Evolutionary conservation across 441 rosid genomes (phyloP).

Genomic region (Euphorbia corollata): DNA sequence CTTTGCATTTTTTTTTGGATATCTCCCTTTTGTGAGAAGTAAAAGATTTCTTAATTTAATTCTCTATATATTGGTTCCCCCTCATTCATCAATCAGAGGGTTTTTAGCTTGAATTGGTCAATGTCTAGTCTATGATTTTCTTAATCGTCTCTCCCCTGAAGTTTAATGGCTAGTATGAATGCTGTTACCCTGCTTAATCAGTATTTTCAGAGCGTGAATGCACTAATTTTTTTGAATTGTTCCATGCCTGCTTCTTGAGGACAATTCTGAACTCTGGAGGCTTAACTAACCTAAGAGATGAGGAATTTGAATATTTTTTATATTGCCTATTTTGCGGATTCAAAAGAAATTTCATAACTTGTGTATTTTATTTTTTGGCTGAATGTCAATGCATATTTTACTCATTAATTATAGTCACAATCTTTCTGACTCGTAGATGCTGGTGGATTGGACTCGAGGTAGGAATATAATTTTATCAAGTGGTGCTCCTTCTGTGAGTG

Average conservation of each 20-base stretch:
- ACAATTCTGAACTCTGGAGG: not conserved
- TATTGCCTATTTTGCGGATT: not conserved
- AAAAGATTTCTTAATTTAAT: not conserved
- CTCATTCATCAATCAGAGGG: not conserved
- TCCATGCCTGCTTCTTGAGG: not conserved
- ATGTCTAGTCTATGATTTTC: not conserved
- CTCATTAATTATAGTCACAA: conserved; percentile 4
- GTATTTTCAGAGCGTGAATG: not conserved
- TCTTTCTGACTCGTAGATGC: conserved; percentile 37
- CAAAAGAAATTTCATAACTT: not conserved
- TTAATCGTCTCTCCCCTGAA: not conserved
- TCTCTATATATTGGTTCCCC: not conserved
- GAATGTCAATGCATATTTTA: not conserved
- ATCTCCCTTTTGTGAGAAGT: conserved; percentile 1
- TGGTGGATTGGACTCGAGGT: conserved; percentile 85
- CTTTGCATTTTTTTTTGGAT: conserved; percentile 5
- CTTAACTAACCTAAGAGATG: not conserved
- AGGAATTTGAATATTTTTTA: not conserved
- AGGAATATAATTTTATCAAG: conserved; percentile 64
- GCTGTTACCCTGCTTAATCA: not conserved
- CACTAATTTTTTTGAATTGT: not conserved
- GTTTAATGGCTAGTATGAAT: not conserved
- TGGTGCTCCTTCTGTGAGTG: conserved; percentile 62
- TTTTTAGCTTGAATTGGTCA: not conserved
- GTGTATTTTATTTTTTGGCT: not conserved